These are phyloP conservation scores for Colletotrichum euphorbiae DNA, from an alignment of 2,329 filamentous ascomycete species.

Conservation along the genomic window DNA sequence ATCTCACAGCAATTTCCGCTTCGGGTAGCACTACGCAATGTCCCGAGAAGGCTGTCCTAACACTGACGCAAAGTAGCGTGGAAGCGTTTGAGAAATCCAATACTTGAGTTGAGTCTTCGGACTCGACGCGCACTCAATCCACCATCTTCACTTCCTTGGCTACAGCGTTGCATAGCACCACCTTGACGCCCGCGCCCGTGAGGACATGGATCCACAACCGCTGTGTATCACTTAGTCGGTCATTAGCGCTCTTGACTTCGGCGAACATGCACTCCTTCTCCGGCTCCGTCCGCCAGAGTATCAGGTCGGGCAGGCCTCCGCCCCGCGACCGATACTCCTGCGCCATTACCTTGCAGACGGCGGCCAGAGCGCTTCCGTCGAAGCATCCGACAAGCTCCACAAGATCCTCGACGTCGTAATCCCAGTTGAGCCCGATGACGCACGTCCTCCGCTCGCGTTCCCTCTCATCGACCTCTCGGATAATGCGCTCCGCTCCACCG, in stretches of 20 bases:
- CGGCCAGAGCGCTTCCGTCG: slow-evolving; percentile 80
- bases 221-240: slow-evolving; percentile 95
- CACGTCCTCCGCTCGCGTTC: slow-evolving; percentile 81
- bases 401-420: slow-evolving; percentile 82
- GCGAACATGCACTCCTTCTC: slow-evolving; percentile 75
- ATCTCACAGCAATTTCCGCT: slow-evolving; percentile 33
- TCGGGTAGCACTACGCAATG: slow-evolving; percentile 19
- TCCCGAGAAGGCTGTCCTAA: not conserved
- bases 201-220: slow-evolving; percentile 97
- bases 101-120: no score
- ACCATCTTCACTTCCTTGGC: slow-evolving; percentile 63
- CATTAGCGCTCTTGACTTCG: slow-evolving; percentile 87
- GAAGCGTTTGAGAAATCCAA: no score
- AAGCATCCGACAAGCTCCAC: slow-evolving; percentile 84
- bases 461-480: slow-evolving; percentile 74
- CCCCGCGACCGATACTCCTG: slow-evolving; percentile 92
- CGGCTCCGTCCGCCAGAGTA: slow-evolving; percentile 77
- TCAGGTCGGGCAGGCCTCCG: slow-evolving; percentile 90
- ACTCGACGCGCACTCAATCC: slow-evolving; percentile 44
- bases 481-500: slow-evolving; percentile 75
- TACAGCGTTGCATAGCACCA: slow-evolving; percentile 80
- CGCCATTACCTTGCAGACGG: slow-evolving; percentile 91
- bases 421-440: slow-evolving; percentile 93
- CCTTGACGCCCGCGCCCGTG: slow-evolving; percentile 83
- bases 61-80: not conserved